Base-by-base conservation (phyloP, 2,329 filamentous ascomycete genomes). In the Zalaria obscura region DNA sequence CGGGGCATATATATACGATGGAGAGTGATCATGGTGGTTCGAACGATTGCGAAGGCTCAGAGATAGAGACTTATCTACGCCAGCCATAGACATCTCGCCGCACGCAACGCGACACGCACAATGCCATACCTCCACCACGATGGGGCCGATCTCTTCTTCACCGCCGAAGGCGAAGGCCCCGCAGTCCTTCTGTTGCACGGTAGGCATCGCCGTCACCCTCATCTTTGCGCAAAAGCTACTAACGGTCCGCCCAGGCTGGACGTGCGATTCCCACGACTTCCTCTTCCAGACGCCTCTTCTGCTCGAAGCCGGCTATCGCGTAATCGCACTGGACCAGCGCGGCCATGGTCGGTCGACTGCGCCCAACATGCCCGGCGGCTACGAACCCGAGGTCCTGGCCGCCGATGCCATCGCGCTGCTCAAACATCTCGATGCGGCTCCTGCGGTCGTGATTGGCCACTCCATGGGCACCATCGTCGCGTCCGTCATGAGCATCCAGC, bases 241-340 rank as follows among this genome's bases (percentile, higher is more conserved):
- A 18, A 18, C 18, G 18, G 18, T 18, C 18, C 18, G 18, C 18
- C 18, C 18, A 18, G 40, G 69, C 72, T 37, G 70, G 75, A 11
- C 64, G 41, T 51, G 50, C 44, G 46, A 49, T 34, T 46, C 43
- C 6, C 41, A 48, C 28, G 50, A 52, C 43, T 53, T 45, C 48
- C 45, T 35, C 40, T 50, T 40, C 36, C 49, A 52, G 40, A 47
- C 49, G 26, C 50, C 50, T 2, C 42, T 47, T 27, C 47, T 52
- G 27, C 40, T 47, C 29, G 35, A 31, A n/a, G n/a, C 18, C 7
- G 29, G 29, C 7, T 32, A 32, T 32, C 29, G 29, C 29, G 47
- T 50, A 10, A 49, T 52, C 18, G 46, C 46, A 2, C 40, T 52
- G 10, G 51, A 52, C 38, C 48, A 45, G 5, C 51, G 50, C 26